Evolutionary conservation across 2,329 filamentous ascomycete species (phyloP).

Genomic region (Onygenales sp.): DNA sequence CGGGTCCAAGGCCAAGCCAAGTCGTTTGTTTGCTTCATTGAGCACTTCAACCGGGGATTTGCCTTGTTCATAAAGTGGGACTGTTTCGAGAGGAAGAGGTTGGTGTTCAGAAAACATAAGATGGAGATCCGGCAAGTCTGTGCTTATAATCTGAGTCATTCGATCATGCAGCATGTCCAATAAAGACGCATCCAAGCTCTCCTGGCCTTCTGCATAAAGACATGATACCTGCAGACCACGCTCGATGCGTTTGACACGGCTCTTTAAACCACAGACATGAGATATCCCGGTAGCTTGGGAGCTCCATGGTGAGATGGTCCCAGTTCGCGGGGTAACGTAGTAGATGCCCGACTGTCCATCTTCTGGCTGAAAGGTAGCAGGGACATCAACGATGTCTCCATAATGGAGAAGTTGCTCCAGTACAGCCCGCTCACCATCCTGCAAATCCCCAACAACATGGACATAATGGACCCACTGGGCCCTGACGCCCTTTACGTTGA

Average conservation of each 20-base stretch:
- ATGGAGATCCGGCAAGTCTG: slow-evolving; percentile 57
- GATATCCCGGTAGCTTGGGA: slow-evolving; percentile 92
- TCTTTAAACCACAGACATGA: slow-evolving; percentile 73
- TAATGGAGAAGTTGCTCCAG: slow-evolving; percentile 54
- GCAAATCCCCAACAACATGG: slow-evolving; percentile 44
- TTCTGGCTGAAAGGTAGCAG: slow-evolving; percentile 32
- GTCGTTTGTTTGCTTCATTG: slow-evolving; percentile 70
- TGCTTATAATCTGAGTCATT: slow-evolving; percentile 81
- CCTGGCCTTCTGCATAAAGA: slow-evolving; percentile 50
- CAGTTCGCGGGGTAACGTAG: slow-evolving; percentile 70
- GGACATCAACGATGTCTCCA: slow-evolving; percentile 45
- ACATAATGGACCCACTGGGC: slow-evolving; percentile 54
- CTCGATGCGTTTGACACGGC: slow-evolving; percentile 69
- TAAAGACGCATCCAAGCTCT: slow-evolving; percentile 47
- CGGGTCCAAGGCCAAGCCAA: slow-evolving; percentile 77
- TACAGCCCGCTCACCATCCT: slow-evolving; percentile 38
- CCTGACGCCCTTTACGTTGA: slow-evolving; percentile 34
- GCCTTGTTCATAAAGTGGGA: slow-evolving; percentile 61
- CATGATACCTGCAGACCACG: slow-evolving; percentile 67
- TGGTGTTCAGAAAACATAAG: slow-evolving; percentile 68
- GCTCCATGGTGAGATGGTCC: slow-evolving; percentile 89
- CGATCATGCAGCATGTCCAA: slow-evolving; percentile 70
- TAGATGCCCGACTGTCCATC: slow-evolving; percentile 49
- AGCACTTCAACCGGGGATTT: slow-evolving; percentile 61
- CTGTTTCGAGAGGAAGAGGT: slow-evolving; percentile 58